Conservation (phyloP, 257 asterid species). For the Jasminum sambac region DNA sequence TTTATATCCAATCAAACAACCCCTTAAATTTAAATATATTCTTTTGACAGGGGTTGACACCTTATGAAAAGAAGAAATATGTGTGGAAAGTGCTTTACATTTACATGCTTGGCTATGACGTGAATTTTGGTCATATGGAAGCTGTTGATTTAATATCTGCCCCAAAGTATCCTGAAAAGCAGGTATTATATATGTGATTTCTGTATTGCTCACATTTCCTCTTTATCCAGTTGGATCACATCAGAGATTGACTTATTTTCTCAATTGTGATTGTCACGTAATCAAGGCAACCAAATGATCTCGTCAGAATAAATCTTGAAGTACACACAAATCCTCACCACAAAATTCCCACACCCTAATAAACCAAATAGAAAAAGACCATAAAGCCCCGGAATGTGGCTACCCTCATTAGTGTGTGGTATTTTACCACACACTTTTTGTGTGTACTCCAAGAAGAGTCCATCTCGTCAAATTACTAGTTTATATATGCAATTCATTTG, state of each 20-base stretch:
- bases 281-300: no score
- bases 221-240: not conserved
- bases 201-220: conserved; percentile 6
- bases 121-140: conserved; percentile 99
- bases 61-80: conserved; percentile 95
- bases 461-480: no score
- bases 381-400: no score
- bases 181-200: conserved; percentile 53
- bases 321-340: no score
- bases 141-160: conserved; percentile 98
- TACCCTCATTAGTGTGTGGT: no score
- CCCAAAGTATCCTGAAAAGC: conserved; percentile 99
- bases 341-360: no score
- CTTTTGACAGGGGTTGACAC: conserved; percentile 72
- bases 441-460: no score
- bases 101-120: conserved; percentile 97
- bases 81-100: conserved; percentile 99
- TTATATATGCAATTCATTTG: no score
- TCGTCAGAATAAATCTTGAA: no score
- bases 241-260: not conserved
- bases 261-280: not conserved
- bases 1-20: no score
- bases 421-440: no score
- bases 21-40: conserved; percentile 1
- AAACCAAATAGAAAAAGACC: no score